Percentiles rank a stretch among this genome's conserved stretches.
These are phyloP conservation scores for Salix arbutifolia DNA, from an alignment of 345 rosid genomes.

Conservation along the genomic window DNA sequence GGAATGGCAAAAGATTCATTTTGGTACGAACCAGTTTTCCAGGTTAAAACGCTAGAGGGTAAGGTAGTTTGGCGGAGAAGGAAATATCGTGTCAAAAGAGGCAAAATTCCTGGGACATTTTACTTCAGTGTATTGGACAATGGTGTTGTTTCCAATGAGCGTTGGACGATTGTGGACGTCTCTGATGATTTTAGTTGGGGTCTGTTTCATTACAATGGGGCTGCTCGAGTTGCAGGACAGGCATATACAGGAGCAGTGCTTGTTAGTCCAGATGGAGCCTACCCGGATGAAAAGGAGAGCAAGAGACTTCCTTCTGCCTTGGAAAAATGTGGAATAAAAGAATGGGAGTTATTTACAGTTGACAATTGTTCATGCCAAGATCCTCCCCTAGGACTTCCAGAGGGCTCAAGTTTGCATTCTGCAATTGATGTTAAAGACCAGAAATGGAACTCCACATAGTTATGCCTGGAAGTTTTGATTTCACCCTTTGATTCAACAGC, in stretches of 20 bases:
- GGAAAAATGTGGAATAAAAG: conserved; percentile 75
- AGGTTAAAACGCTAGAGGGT: conserved; percentile 72
- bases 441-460: conserved; percentile 14
- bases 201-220: conserved; percentile 78
- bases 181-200: conserved; percentile 88
- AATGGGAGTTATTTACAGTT: conserved; percentile 82
- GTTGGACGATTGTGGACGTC: conserved; percentile 84
- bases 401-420: conserved; percentile 64
- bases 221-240: conserved; percentile 91
- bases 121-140: conserved; percentile 81
- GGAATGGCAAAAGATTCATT: conserved; percentile 88
- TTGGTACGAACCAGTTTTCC: conserved; percentile 95
- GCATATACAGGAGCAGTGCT: conserved; percentile 91
- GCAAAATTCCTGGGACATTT: conserved; percentile 63
- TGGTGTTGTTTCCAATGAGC: conserved; percentile 87
- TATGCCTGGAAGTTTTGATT: neutral
- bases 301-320: conserved; percentile 46
- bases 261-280: conserved; percentile 71
- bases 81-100: conserved; percentile 76
- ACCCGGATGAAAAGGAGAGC: conserved; percentile 47
- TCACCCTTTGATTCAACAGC: neutral
- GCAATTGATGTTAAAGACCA: conserved; percentile 27
- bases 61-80: conserved; percentile 81
- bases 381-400: conserved; percentile 77
- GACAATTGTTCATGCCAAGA: conserved; percentile 69